Evolutionary conservation across 768 basidiomycete genomes (phyloP), one percentile per base, ranked within the genome.

Genomic region (Lentinus brumalis): DNA sequence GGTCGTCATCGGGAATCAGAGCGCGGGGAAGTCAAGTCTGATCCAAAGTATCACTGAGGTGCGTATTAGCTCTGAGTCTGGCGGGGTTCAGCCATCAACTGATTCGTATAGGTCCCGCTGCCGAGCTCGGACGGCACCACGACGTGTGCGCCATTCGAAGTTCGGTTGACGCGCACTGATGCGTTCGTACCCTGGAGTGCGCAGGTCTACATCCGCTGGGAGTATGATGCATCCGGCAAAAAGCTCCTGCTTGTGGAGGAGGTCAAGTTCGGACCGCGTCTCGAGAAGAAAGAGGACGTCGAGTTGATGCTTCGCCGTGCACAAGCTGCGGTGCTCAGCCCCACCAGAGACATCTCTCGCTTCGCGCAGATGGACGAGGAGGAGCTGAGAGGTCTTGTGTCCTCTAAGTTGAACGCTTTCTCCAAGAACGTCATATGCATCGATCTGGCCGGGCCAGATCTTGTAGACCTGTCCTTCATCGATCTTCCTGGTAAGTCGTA

Each of bases 251-350:
- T 62, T 9, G 66, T 71, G 15, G 18, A 50, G 1, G 73, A 77
- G 49, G 54, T 71, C 21, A 14, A 62, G 0, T 88, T 88, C 63
- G 83, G 84, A 0, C 64, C 69, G 0, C 31, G 63, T 0, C 70
- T 87, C 29, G 74, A 71, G 1, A 69, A 85, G 46, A 81, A 76
- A 31, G 31, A 35, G 2, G 67, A 75, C 1, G 81, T 89, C 5
- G 87, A 87, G 59, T 64, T 81, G 3, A 79, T 77, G 70, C 77
- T 89, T 5, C 79, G 85, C 12, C 77, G 86, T 2, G 87, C 87
- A 0, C 87, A 89, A 63, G 77, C 81, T 0, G 86, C 86, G 0
- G 78, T 86, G 16, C 75, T 90, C 3, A 77, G 79, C 52, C 83
- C 83, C 0, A 70, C 74, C 14, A 56, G 77, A 11, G 53, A 73